Base-by-base conservation (phyloP, 2,329 filamentous ascomycete species). In the Teratosphaeria nubilosa region DNA sequence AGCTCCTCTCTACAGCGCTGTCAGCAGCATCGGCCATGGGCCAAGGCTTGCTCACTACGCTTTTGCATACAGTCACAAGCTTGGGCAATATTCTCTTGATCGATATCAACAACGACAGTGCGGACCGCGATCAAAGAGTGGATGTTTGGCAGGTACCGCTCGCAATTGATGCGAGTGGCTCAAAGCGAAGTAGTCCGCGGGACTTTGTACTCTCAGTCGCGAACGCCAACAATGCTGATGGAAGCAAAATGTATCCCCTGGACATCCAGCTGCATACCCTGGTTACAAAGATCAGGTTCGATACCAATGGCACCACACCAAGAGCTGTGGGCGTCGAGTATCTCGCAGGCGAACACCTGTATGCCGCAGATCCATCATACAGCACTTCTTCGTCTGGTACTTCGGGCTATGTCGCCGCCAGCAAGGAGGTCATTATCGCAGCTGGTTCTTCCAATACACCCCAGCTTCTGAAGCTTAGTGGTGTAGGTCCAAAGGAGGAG, bases 251-350 rank as follows among this genome's bases (percentile, higher is more conserved):
- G 61, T 84, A 83, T 67, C 79, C 77, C 51, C 77, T 86, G 1
- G 80, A 83, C 59, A 74, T 86, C 56, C 75, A 76, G 52, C 75
- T 79, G 2, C 86, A 86, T 72, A 82, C 79, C 41, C 74, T 88
- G 53, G 87, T 82, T 61, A 85, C 86, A 56, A 86, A 85, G 69
- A 73, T 90, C 69, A 75, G 76, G 41, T 87, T 86, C 63, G 85
- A 87, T 37, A 83, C 80, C 20, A 68, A 74, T n/a, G 79, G 80
- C 55, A 70, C 75, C 2, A 76, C 78, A 60, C 76, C 82, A 2
- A 85, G 66, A 32, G 75, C 75, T 1, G 72, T 69, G 25, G 75
- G 75, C 58, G 74, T 77, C 10, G 71, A 76, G 59, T 77, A 74
- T 62, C 70, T 74, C 56, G 69, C 73, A 22, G 75, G 75, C 20